Evolutionary conservation across 2,329 filamentous ascomycete genomes (phyloP), one percentile per base, ranked within the genome.

Genomic region (Gnomoniopsis smithogilvyi): DNA sequence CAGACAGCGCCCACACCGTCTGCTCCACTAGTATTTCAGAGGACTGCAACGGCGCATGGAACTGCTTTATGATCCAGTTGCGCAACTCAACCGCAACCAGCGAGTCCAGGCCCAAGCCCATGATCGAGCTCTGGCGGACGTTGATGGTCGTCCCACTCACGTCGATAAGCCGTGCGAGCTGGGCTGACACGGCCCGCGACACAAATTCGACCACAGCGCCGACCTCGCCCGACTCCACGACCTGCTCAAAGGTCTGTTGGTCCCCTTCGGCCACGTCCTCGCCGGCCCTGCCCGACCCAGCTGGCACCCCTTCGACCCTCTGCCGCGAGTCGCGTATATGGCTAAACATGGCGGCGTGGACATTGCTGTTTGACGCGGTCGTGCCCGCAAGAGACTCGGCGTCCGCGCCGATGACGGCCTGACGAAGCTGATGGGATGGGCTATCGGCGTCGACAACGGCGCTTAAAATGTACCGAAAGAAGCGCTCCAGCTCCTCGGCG

Each of bases 71-170:
- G 53, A 80, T 77, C 70, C 76, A 80, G 67, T 80, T 80, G 19
- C 78, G 75, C 54, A 80, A 70, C 68, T 80, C 78, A 52, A 80
- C 78, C 0, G 78, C 77, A n/a, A 79, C 74, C 2, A 81, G 72
- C 2, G 77, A 80, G 66, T 80, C 78, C 8, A 80, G 70, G 17
- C 72, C 72, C 43, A 68, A 70, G 1, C 54, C 56, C n/a, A 52
- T 8, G 4, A 62, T 53, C 1, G 59, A 54, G 17, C 30, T 26
- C 10, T 51, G 19, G 30, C 50, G 8, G n/a, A 22, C 45, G 17
- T 58, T 41, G 30, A 65, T 59, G 14, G 14, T 41, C 19, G 21
- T n/a, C 17, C 30, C 30, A 15, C 58, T 60, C 6, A 62, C 48
- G 1, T 52, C 58, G 26, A 63, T 64, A 12, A 65, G 54, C 14